These are phyloP conservation scores for Saturnispora quitensis DNA, from an alignment of 805 yeast genomes.

Conservation along the genomic window DNA sequence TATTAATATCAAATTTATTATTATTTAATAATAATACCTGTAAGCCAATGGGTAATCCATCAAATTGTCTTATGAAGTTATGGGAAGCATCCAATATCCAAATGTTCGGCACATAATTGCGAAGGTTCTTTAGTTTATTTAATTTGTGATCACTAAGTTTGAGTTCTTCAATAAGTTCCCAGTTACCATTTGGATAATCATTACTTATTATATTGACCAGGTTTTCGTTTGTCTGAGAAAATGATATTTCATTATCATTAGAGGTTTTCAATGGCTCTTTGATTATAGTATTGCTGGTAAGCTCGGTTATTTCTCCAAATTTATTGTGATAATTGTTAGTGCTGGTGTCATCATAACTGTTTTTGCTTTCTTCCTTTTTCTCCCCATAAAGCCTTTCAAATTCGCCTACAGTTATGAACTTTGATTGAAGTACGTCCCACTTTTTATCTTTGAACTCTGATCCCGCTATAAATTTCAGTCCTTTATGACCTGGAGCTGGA, in stretches of 20 bases:
- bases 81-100: slow-evolving; percentile 31
- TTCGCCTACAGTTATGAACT: slow-evolving; percentile 19
- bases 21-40: slow-evolving; percentile 31
- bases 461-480: slow-evolving; percentile 26
- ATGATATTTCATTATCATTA: slow-evolving; percentile 27
- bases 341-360: slow-evolving; percentile 15
- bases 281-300: slow-evolving; percentile 2
- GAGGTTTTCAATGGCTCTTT: neutral
- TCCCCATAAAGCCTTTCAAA: slow-evolving; percentile 7
- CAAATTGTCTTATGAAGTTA: slow-evolving; percentile 35
- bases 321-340: neutral
- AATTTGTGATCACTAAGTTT: slow-evolving; percentile 28
- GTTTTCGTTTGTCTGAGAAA: slow-evolving; percentile 36
- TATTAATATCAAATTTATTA: slow-evolving; percentile 33
- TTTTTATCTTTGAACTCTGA: slow-evolving; percentile 25
- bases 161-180: slow-evolving; percentile 35
- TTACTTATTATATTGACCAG: slow-evolving; percentile 40
- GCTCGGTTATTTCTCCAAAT: neutral
- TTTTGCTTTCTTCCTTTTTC: slow-evolving; percentile 11
- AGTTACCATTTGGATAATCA: slow-evolving; percentile 31
- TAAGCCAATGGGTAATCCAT: slow-evolving; percentile 36
- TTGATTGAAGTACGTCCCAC: slow-evolving; percentile 21
- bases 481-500: slow-evolving; percentile 14
- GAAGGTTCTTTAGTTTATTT: slow-evolving; percentile 35
- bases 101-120: slow-evolving; percentile 36